phyloP scores from a whole-genome alignment of 78 protist genomes.

The Dictyostelium firmibasis region DNA sequence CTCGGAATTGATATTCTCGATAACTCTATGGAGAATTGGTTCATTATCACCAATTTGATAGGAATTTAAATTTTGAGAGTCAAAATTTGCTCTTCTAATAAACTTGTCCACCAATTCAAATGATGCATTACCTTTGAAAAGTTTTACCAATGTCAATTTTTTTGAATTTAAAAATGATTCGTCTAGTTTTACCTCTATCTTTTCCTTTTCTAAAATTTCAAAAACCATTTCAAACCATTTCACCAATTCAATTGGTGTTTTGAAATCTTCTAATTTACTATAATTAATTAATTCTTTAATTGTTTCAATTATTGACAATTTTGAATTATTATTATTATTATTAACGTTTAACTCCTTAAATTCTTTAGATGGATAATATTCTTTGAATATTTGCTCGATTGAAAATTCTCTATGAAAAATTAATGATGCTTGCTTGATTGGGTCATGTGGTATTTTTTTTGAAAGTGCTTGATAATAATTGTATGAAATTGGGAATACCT shows the following conservation, averaged over 20 bases:
- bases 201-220: not conserved
- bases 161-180: not conserved
- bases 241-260: not conserved
- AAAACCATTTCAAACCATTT: not conserved
- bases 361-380: not conserved
- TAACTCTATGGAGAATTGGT: not conserved
- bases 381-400: not conserved
- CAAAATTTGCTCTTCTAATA: not conserved
- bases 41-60: not conserved
- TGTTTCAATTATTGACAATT: not conserved
- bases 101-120: not conserved
- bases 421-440: not conserved
- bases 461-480: not conserved
- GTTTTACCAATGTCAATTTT: not conserved
- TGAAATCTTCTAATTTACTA: not conserved
- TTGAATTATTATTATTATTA: not conserved
- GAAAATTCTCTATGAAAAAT: not conserved
- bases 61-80: not conserved
- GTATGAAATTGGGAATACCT: not conserved
- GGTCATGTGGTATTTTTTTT: not conserved
- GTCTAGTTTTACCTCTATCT: not conserved
- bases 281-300: not conserved
- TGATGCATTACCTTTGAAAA: not conserved
- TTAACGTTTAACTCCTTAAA: not conserved
- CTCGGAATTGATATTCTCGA: not conserved